Base-by-base conservation (phyloP, 306 rosid species). In the Castanea sativa region DNA sequence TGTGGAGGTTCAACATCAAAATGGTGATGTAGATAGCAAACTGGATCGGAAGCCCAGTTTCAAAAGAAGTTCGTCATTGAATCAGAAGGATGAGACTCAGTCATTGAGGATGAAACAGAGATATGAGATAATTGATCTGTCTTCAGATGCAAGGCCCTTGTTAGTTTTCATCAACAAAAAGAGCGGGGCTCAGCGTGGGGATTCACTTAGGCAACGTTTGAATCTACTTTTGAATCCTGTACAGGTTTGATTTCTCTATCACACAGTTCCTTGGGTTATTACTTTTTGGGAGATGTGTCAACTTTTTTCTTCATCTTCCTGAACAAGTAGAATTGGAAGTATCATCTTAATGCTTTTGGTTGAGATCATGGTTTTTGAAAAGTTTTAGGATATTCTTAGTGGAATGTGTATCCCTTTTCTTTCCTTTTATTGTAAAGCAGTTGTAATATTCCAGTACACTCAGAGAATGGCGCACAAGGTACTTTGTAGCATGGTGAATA, bases 151-250 rank as follows among this genome's bases (percentile, higher is more conserved):
- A 73, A 93, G 99, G 70, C 97, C 99, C 53, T 75, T 96, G 84
- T 83, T 96, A 81, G 99, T 96, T 83, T 93, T 96, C 74, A 78
- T 93, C 80, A 96, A 96, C 89, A 96, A 96, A 87, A 96, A 96
- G 96, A 96, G 99, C 88, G 99, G 99, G 58, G 99, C 99, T 72
- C 99, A 93, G 60, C 97, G 93, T 78, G 99, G 99, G 83, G 91
- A 93, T 87, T 91, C 96, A 29, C 90, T 96, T 76, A 90, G 90
- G 85, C 82, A 76, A 75, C 98, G 99, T 20, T 79, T 96, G 76
- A 91, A 93, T 84, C 86, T 87, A 63, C 99, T 96, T 76, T 84
- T 96, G 79, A 96, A 93, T 80, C 97, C 99, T 64, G 86, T 87
- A 69, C 99, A 96, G 98, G 99, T 96, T 78, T 79, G 85, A 81